These are phyloP conservation scores for Coemansia asiatica DNA, from an alignment of 192 early-diverging fungal genomes.

Conservation along the genomic window DNA sequence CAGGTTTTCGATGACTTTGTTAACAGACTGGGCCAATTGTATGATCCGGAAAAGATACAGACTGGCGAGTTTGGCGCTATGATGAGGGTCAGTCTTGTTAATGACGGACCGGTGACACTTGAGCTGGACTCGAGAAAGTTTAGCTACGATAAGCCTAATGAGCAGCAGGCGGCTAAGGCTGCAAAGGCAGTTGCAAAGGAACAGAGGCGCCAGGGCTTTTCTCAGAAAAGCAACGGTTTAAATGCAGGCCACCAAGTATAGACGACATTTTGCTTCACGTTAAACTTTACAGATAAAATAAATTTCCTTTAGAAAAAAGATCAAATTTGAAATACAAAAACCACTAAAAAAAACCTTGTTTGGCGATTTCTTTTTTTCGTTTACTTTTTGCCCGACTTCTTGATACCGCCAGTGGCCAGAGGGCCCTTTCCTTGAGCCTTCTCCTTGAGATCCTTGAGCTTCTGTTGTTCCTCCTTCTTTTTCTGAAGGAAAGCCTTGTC, in stretches of 20 bases:
- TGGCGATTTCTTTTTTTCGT: too few relatives aligned
- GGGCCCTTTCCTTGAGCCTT: constrained; percentile 65
- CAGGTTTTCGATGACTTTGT: constrained; percentile 79
- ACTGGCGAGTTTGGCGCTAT: constrained; percentile 90
- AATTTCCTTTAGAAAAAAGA: too few relatives aligned
- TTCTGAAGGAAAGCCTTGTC: constrained; percentile 78
- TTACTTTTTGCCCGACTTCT: constrained; percentile 78
- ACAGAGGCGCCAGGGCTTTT: constrained; percentile 28
- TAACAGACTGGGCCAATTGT: constrained; percentile 61
- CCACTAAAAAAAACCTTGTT: too few relatives aligned
- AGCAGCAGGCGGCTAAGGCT: neutral
- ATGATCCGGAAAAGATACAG: constrained; percentile 70
- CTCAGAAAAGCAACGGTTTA: neutral
- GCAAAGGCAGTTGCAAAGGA: constrained; percentile 25
- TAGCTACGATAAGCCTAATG: constrained; percentile 13
- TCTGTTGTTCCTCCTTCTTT: constrained; percentile 73
- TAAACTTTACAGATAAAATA: too few relatives aligned
- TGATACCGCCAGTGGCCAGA: constrained; percentile 68
- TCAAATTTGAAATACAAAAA: too few relatives aligned
- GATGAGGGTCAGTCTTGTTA: constrained; percentile 89
- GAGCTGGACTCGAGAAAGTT: constrained; percentile 59
- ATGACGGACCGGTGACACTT: constrained; percentile 76
- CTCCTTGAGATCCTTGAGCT: constrained; percentile 72
- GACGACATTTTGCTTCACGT: neutral
- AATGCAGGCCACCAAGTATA: neutral